A percentile compares a stretch with the other conserved stretches of the same genome.
Evolutionary conservation across 345 rosid genomes (phyloP).

Genomic region (Gossypium arboreum): DNA sequence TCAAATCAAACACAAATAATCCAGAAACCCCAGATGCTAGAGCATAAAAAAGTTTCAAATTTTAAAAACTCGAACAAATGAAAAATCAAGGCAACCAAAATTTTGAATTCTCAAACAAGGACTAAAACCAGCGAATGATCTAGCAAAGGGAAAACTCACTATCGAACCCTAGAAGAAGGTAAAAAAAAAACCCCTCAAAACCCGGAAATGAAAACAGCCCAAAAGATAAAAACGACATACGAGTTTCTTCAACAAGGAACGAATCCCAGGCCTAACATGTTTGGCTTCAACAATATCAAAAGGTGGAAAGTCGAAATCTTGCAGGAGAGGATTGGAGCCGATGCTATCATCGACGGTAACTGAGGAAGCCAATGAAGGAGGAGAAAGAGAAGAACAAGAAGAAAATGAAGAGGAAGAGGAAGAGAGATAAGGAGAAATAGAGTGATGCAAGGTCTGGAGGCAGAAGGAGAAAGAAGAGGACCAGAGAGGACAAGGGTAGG

Average conservation of each 20-base stretch:
- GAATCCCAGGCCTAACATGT: conserved; percentile 79
- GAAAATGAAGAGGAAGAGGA: background rate
- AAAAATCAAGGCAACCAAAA: background rate
- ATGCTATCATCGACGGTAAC: conserved; percentile 23
- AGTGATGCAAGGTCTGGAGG: conserved; percentile 27
- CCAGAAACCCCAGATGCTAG: background rate
- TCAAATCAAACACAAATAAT: conserved; percentile 7
- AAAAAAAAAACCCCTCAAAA: background rate
- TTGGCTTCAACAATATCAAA: conserved; percentile 57
- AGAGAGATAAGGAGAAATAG: conserved; percentile 25
- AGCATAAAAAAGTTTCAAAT: background rate
- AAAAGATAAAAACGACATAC: conserved; percentile 31
- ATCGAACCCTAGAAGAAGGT: background rate
- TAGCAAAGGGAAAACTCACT: background rate
- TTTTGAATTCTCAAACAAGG: background rate
- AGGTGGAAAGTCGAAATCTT: conserved; percentile 72
- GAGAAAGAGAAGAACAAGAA: conserved; percentile 20
- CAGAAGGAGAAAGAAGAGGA: conserved; percentile 51
- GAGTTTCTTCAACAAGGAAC: conserved; percentile 56
- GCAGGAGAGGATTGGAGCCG: conserved; percentile 61
- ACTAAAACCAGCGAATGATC: background rate
- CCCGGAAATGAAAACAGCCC: background rate
- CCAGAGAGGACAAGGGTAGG: conserved; percentile 48
- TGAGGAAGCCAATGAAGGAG: conserved; percentile 32
- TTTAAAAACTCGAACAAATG: background rate